A percentile compares a stretch with the other conserved stretches of the same genome.
phyloP scores from a whole-genome alignment of 2,329 filamentous ascomycete genomes.

The Diaporthe humulicola region DNA sequence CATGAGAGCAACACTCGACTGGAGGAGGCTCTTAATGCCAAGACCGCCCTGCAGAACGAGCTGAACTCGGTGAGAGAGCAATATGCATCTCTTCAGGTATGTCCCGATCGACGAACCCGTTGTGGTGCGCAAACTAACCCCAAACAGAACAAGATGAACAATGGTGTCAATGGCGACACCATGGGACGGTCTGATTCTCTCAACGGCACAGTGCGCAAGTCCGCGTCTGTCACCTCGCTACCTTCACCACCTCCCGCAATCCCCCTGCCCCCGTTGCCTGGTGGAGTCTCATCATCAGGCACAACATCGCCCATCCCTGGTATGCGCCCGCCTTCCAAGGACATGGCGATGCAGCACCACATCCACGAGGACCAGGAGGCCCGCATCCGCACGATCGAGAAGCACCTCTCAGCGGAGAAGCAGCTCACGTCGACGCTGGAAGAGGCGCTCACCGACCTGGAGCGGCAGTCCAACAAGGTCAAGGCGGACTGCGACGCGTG shows the following conservation, averaged over 20 bases:
- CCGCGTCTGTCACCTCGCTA: conserved; percentile 82
- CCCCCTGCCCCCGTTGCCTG: conserved; percentile 91
- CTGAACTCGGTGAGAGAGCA: conserved; percentile 77
- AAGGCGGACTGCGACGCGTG: conserved; percentile 91
- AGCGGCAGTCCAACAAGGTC: conserved; percentile 91
- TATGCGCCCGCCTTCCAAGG: conserved; percentile 84
- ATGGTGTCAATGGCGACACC: conserved; percentile 30
- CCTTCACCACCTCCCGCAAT: conserved; percentile 96
- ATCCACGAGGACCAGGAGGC: conserved; percentile 95
- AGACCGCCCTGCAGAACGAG: conserved; percentile 74
- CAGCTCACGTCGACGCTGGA: conserved; percentile 96
- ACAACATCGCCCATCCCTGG: conserved; percentile 64
- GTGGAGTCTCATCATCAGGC: conserved; percentile 55
- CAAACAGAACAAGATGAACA: conserved; percentile 67
- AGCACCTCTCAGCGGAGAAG: conserved; percentile 95
- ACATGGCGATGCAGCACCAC: conserved; percentile 79
- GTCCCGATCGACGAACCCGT: conserved; percentile 44
- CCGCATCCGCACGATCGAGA: conserved; percentile 95
- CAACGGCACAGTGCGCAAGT: conserved; percentile 84
- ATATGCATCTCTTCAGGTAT: conserved; percentile 83
- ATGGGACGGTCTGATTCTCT: conserved; percentile 72
- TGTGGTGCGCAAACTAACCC: conserved; percentile 45
- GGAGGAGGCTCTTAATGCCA: conserved; percentile 81
- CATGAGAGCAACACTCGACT: conserved; percentile 82
- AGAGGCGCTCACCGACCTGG: conserved; percentile 93